Conservation (phyloP, 108 stramenopile genomes). For the Cyclotella kingstonii region DNA sequence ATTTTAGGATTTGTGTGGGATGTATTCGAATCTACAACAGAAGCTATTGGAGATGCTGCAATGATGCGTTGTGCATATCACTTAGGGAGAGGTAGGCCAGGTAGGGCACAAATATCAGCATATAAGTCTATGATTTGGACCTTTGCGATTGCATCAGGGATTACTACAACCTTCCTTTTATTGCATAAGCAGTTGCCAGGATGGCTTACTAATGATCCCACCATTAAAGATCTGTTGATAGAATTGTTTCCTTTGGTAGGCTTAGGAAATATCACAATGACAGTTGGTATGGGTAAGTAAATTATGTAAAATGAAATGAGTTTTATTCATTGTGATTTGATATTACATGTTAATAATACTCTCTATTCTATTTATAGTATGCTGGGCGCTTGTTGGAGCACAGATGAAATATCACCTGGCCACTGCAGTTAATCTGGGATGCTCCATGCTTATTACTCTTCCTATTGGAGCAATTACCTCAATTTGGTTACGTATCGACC, state of each 20-base stretch:
- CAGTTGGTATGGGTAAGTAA: slow-evolving; percentile 15
- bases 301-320: background rate
- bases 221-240: slow-evolving; percentile 58
- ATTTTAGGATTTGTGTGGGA: slow-evolving; percentile 73
- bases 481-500: slow-evolving; percentile 9
- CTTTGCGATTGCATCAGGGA: slow-evolving; percentile 39
- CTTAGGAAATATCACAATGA: slow-evolving; percentile 41
- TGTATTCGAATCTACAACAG: slow-evolving; percentile 66
- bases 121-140: slow-evolving; percentile 55
- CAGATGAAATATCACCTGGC: slow-evolving; percentile 20
- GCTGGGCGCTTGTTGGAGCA: slow-evolving; percentile 26
- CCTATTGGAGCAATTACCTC: slow-evolving; percentile 20
- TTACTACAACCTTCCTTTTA: slow-evolving; percentile 57
- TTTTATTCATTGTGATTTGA: background rate
- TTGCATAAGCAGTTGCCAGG: slow-evolving; percentile 37
- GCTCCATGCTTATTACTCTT: slow-evolving; percentile 9
- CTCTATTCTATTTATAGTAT: slow-evolving; percentile 3
- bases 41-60: slow-evolving; percentile 74
- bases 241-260: slow-evolving; percentile 62
- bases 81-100: slow-evolving; percentile 49
- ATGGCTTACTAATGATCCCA: slow-evolving; percentile 53
- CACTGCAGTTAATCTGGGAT: slow-evolving; percentile 5
- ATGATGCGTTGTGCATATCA: slow-evolving; percentile 65
- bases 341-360: background rate
- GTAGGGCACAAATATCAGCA: slow-evolving; percentile 52